Base-by-base conservation (phyloP, 768 basidiomycete genomes). In the Boletus sp. region DNA sequence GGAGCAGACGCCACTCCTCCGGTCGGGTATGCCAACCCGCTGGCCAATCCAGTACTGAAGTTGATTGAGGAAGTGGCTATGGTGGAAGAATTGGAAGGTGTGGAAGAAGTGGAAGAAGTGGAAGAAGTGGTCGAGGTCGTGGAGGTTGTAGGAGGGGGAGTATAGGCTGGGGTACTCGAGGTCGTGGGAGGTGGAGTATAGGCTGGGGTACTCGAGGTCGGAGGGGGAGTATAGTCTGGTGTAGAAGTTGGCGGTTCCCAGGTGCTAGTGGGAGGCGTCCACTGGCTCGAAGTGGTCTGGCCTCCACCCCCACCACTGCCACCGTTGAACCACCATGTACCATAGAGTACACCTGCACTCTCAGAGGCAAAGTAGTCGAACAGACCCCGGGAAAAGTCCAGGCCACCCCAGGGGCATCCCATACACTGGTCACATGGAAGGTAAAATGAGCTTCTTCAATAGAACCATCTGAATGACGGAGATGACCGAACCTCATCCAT, bases 311-410 rank as follows among this genome's bases (percentile, higher is more conserved):
- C 72, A 37, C 67, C 69, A 33, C 67, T 73, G 49, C 66, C 81
- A 53, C 73, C 78, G 56, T 71, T 72, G 74, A 75, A 86, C 59
- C 67, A 77, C 90, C 90, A 92, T 7, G 68, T 62, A 48, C 84
- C 87, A 59, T 79, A 79, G 50, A 92, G 63, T 6, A 87, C 80
- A 42, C 90, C 90, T 2, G 41, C 67, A 39, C 64, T 64, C 46
- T 75, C 63, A 18, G 63, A 9, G 4, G 80, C 82, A 64, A 92
- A 89, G 77, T 74, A 81, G 30, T 71, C 55, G 73, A 93, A 92
- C 47, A 92, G 78, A 51, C 85, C 84, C 14, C 71, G 64, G 29
- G 85, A 84, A 54, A 92, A 75, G 73, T 93, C 91, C 29, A 92
- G 79, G 41, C 82, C 89, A 29, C 78, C 80, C 35, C 68, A 78